Evolutionary conservation across 106 monocot species (phyloP).

Genomic region (Allium fistulosum): DNA sequence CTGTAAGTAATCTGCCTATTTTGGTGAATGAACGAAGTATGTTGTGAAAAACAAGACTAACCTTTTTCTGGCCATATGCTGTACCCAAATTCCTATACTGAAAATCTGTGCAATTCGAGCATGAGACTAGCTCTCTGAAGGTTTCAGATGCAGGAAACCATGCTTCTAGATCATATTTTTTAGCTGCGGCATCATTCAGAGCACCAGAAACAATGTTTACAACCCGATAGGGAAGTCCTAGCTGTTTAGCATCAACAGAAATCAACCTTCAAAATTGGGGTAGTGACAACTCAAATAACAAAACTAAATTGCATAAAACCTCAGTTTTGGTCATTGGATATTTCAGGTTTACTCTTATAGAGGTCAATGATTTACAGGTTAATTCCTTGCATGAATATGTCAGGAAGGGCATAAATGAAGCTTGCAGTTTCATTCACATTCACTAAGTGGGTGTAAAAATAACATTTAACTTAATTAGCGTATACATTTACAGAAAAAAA

Average conservation of each 20-base stretch:
- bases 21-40: background rate
- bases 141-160: slow-evolving; percentile 97
- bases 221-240: slow-evolving; percentile 80
- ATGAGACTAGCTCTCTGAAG: slow-evolving; percentile 87
- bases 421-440: too few species aligned
- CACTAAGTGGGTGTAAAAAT: too few species aligned
- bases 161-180: slow-evolving; percentile 90
- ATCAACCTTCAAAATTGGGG: too few species aligned
- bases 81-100: slow-evolving; percentile 76
- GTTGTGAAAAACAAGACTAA: slow-evolving; percentile 7
- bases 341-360: too few species aligned
- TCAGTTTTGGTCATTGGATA: too few species aligned
- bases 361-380: too few species aligned
- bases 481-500: too few species aligned
- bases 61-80: slow-evolving; percentile 94
- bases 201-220: slow-evolving; percentile 94
- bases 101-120: slow-evolving; percentile 94
- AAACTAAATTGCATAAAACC: too few species aligned
- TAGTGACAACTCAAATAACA: too few species aligned
- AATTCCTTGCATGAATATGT: too few species aligned
- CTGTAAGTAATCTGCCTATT: background rate
- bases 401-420: too few species aligned
- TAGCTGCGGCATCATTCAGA: slow-evolving; percentile 98
- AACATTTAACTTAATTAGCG: too few species aligned
- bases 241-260: slow-evolving; percentile 16